phyloP scores from a whole-genome alignment of 2,329 filamentous ascomycete genomes.

The Alternaria conjuncta region DNA sequence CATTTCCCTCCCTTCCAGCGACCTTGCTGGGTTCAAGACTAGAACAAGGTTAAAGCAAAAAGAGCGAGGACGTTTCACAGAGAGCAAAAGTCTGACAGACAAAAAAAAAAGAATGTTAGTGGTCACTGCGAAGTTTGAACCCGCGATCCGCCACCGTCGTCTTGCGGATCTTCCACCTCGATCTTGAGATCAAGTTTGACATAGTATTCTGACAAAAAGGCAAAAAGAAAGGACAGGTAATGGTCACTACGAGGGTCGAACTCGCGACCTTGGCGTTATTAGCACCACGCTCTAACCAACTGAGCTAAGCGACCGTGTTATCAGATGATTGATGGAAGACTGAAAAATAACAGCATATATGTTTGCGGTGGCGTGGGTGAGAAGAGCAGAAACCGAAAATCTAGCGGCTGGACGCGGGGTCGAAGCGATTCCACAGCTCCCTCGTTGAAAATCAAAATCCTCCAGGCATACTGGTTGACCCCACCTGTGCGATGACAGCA shows the following conservation, averaged over 20 bases:
- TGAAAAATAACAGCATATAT: not conserved
- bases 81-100: not conserved
- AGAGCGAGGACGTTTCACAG: not conserved
- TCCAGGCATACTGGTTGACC: too few relatives aligned
- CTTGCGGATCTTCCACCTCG: not conserved
- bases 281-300: slow-evolving; percentile 33
- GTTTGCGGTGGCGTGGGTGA: too few relatives aligned
- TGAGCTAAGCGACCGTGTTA: slow-evolving; percentile 27
- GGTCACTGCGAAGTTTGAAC: not conserved
- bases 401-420: not conserved
- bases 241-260: slow-evolving; percentile 35
- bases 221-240: not conserved
- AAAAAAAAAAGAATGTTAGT: not conserved
- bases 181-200: not conserved
- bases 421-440: not conserved
- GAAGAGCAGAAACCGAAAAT: too few relatives aligned
- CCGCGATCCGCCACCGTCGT: not conserved
- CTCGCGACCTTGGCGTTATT: slow-evolving; percentile 30
- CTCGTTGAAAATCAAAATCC: not conserved
- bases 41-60: not conserved
- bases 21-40: not conserved
- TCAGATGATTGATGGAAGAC: slow-evolving; percentile 1
- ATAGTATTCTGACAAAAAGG: not conserved
- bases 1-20: not conserved
- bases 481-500: too few relatives aligned